Evolutionary conservation across 345 rosid species (phyloP).

Genomic region (Abelmoschus esculentus): DNA sequence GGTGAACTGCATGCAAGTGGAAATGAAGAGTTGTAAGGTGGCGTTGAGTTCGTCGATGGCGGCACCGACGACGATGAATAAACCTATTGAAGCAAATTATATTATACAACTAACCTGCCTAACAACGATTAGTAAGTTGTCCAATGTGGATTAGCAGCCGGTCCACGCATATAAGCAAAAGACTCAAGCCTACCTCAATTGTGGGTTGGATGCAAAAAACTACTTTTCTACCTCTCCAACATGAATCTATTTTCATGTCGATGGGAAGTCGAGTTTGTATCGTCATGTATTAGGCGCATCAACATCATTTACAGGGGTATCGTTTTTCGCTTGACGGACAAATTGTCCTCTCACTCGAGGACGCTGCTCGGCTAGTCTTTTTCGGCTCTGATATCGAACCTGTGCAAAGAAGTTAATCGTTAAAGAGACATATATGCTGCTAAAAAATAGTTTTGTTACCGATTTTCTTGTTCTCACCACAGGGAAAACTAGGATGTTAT

Average conservation of each 20-base stretch:
- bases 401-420: conserved; percentile 17
- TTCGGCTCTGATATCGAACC: conserved; percentile 80
- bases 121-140: conserved; percentile 12
- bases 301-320: neutral
- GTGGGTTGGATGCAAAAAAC: too few species aligned
- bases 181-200: neutral
- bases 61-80: conserved; percentile 24
- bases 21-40: conserved; percentile 47
- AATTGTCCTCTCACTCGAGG: conserved; percentile 85
- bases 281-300: neutral
- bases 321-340: conserved; percentile 43
- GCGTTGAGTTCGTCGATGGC: conserved; percentile 70
- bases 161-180: neutral
- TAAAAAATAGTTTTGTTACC: neutral
- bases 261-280: neutral
- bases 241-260: too few species aligned
- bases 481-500: too few species aligned
- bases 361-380: conserved; percentile 66
- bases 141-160: neutral
- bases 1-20: conserved; percentile 76
- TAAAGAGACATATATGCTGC: neutral
- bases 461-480: neutral
- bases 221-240: too few species aligned
- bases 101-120: conserved; percentile 11
- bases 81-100: too few species aligned